Evolutionary conservation across 1,284 basidiomycete species (phyloP), one percentile per base, ranked within the genome.

Genomic region (Macrocybe sp.): DNA sequence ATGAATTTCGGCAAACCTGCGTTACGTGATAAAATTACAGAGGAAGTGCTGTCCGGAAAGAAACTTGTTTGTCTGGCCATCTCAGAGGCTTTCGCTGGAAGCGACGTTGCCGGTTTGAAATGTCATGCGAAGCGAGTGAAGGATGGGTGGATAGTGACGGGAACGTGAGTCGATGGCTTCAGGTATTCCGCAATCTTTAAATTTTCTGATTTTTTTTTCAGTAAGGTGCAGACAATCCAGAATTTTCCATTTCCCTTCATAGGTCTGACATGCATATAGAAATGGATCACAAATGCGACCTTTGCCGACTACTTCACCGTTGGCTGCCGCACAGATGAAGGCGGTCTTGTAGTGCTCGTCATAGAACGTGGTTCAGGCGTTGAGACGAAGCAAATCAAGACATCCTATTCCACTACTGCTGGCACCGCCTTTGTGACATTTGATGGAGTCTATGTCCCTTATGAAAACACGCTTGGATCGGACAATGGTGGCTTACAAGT

Each of bases 391-490:
- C 77, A 74, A 44, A 88, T 93, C 71, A 89, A 89, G 65, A 89
- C 86, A 0, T 76, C 76, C 9, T 87, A 91, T 63, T 85, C 82
- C 0, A 49, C 76, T 3, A 62, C 83, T 4, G 82, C 88, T 7
- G 87, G 88, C 9, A 92, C 89, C 0, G 86, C 79, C 4, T 92
- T 82, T 62, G 75, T 92, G 55, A 89, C 87, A 0, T 92, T 90
- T 58, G 88, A 92, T 66, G 81, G 91, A 50, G 88, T 91, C 55
- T 80, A 78, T 55, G 87, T 93, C 3, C 89, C 89, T 1, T 78
- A 82, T 7, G 82, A 81, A 58, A 83, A 93, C 67, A 84, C 89
- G 14, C 74, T 94, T 30, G 91, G 91, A 10, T 75, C 83, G 50
- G 88, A 89, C 58, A 54, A 49, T 35, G 79, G 81, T 45, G 91